These are phyloP conservation scores for Lentinula sp. DNA, from an alignment of 768 basidiomycete genomes.

Conservation along the genomic window DNA sequence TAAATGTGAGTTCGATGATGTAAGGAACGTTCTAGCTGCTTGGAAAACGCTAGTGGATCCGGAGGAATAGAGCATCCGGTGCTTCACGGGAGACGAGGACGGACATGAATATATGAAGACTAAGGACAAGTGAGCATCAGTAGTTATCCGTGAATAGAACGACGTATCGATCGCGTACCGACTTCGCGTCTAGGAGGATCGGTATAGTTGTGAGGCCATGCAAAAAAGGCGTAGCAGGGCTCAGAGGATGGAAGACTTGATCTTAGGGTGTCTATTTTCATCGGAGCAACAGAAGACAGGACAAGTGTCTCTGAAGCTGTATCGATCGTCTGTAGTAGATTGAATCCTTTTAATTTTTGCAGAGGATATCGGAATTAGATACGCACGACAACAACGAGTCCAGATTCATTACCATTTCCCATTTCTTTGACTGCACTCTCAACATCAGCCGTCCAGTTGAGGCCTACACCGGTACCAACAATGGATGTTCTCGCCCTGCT, in stretches of 20 bases:
- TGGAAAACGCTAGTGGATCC: slow-evolving; percentile 52
- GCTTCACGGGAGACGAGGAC: slow-evolving; percentile 68
- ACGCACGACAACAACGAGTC: slow-evolving; percentile 64
- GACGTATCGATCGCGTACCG: slow-evolving; percentile 31
- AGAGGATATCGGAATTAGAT: not conserved
- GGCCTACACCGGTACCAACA: slow-evolving; percentile 53
- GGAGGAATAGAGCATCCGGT: slow-evolving; percentile 86
- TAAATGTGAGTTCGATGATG: slow-evolving; percentile 31
- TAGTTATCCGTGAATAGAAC: not conserved
- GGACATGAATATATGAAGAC: slow-evolving; percentile 95
- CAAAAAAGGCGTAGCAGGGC: slow-evolving; percentile 66
- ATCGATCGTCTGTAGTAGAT: slow-evolving; percentile 55
- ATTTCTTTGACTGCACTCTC: slow-evolving; percentile 61
- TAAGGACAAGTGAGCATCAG: slow-evolving; percentile 19
- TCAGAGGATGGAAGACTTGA: slow-evolving; percentile 47
- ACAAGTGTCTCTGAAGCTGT: slow-evolving; percentile 53
- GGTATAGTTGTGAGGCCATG: slow-evolving; percentile 46
- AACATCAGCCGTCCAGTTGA: slow-evolving; percentile 63
- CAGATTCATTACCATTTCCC: slow-evolving; percentile 37
- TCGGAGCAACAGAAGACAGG: slow-evolving; percentile 33
- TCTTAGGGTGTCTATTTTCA: slow-evolving; percentile 37
- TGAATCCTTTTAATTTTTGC: not conserved
- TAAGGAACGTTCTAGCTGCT: slow-evolving; percentile 47
- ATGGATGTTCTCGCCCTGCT: slow-evolving; percentile 51
- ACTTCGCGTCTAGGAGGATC: slow-evolving; percentile 48